phyloP scores from a whole-genome alignment of 2,329 filamentous ascomycete genomes.

The Onygenales sp. region DNA sequence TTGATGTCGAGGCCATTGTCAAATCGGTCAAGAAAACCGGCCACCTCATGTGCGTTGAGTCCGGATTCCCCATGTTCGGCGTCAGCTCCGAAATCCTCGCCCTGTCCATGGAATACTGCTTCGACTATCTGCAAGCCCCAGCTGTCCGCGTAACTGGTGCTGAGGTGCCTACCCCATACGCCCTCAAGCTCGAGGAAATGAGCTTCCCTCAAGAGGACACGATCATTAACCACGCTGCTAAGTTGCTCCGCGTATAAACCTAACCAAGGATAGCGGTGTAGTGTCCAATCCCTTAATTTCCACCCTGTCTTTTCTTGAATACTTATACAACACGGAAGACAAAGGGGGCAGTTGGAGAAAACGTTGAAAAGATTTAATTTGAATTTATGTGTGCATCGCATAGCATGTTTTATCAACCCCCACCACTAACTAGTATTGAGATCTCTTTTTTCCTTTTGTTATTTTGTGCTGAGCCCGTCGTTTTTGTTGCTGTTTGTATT shows the following conservation, averaged over 20 bases:
- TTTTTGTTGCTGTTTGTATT: too few species aligned
- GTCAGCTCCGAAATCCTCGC: constrained; percentile 89
- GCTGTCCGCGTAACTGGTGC: constrained; percentile 91
- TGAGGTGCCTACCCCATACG: constrained; percentile 95
- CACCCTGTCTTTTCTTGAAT: too few species aligned
- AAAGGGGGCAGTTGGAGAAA: too few species aligned
- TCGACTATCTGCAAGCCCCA: constrained; percentile 93
- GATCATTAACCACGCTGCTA: constrained; percentile 80
- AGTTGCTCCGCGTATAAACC: constrained; percentile 69
- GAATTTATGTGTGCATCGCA: too few species aligned
- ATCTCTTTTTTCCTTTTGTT: too few species aligned
- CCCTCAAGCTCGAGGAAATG: constrained; percentile 87
- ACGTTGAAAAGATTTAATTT: too few species aligned
- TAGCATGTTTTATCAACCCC: too few species aligned
- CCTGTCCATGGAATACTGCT: constrained; percentile 92
- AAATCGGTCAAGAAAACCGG: constrained; percentile 99
- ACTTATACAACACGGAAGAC: too few species aligned
- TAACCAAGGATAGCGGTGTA: too few species aligned
- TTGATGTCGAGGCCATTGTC: constrained; percentile 90
- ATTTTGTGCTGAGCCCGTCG: too few species aligned
- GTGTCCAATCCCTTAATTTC: too few species aligned
- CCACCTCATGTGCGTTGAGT: constrained; percentile 83
- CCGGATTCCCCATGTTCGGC: constrained; percentile 91
- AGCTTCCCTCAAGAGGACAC: constrained; percentile 82
- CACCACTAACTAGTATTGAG: too few species aligned